phyloP scores from a whole-genome alignment of 768 basidiomycete genomes.

The Strobilomyces dryophilus region DNA sequence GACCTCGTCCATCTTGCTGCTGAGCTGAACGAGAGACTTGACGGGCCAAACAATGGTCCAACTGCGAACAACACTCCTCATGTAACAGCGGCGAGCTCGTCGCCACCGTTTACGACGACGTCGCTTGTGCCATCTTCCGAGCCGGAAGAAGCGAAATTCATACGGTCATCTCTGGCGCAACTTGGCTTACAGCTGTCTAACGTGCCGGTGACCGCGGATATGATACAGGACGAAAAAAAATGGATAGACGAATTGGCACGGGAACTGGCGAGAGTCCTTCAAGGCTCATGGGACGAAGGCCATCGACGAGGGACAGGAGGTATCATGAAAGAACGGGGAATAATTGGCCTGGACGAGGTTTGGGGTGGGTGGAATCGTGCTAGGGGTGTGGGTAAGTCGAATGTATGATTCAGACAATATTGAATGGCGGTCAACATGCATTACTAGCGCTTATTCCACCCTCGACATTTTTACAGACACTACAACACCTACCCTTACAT shows the following conservation, averaged over 20 bases:
- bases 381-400: conserved; percentile 69
- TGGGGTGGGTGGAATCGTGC: conserved; percentile 97
- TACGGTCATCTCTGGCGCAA: conserved; percentile 85
- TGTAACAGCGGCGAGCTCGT: conserved; percentile 19
- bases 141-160: conserved; percentile 82
- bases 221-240: conserved; percentile 74
- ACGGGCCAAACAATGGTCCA: conserved; percentile 33
- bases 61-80: neutral
- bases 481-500: conserved; percentile 61
- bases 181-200: conserved; percentile 77
- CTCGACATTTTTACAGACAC: conserved; percentile 71
- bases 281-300: conserved; percentile 32
- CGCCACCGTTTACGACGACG: conserved; percentile 22
- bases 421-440: neutral
- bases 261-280: conserved; percentile 76
- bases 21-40: conserved; percentile 80
- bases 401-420: neutral
- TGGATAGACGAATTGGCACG: conserved; percentile 80
- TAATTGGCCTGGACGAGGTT: conserved; percentile 86
- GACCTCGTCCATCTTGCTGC: conserved; percentile 91
- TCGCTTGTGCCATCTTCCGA: conserved; percentile 44
- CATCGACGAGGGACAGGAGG: conserved; percentile 35
- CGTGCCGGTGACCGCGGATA: conserved; percentile 82
- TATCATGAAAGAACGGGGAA: conserved; percentile 74
- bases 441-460: conserved; percentile 84